Base-by-base conservation (phyloP, 805 yeast species). In the Blastobotrys parvus region DNA sequence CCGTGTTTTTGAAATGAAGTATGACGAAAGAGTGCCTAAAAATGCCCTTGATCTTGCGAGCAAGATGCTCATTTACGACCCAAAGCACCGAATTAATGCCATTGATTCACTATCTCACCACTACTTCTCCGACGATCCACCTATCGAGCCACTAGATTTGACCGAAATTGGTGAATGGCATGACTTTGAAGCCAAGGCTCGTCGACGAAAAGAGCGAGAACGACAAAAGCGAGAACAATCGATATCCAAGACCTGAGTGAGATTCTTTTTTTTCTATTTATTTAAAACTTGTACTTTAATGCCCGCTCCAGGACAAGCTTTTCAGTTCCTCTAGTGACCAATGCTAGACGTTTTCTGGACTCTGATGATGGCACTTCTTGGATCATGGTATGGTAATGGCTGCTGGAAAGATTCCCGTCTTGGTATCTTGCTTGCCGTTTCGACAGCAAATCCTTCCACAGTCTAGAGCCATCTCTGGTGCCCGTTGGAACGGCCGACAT, bases 131-230 rank as follows among this genome's bases (percentile, higher is more conserved):
- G 82, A 78, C 38, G 80, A 75, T 4, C 96, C 95, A 0, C 50
- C 53, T 25, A 80, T 84, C 1, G 78, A 73, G 48, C 67, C 86
- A 31, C 60, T 65, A 8, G 70, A 78, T 42, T 68, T 82, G 50
- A 65, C 70, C 22, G 69, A 70, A n/a, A 62, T 79, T 22, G 94
- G 92, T 2, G 97, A 94, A 61, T 90, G 97, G 92, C 98, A 90
- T 59, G 98, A 90, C 58, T 90, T 82, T 61, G 98, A 90, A 56
- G 92, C 95, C 2, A 88, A 90, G 61, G 81, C 78, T 64, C 74
- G 82, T 54, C 69, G 85, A 48, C 65, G 81, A 45, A 67, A 68
- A 47, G 75, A 70, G 50, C 45, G 63, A 35, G 55, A 55, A 35
- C 35, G 29, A 8, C 29, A 25, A 11, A 25, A 25, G 29, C 10